Percentiles rank a stretch among this genome's conserved stretches.
Evolutionary conservation across 2,329 filamentous ascomycete genomes (phyloP).

Genomic region (Cladophialophora chaetospira): DNA sequence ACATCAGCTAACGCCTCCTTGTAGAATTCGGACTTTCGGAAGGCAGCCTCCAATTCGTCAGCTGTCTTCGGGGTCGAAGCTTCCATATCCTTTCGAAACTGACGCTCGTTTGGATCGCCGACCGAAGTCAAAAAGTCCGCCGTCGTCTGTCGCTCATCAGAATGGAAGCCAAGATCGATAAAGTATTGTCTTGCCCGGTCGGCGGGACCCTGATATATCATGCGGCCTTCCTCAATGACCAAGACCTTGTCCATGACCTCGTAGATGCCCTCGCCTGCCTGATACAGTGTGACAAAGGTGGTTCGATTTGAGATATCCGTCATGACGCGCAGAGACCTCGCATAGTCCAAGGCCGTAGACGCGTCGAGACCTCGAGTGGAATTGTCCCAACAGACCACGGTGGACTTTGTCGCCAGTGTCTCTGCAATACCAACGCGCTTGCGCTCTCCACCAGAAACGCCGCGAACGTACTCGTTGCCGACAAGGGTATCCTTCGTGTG

Average conservation of each 20-base stretch:
- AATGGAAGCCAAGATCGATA: constrained; percentile 64
- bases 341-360: constrained; percentile 76
- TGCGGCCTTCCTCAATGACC: constrained; percentile 71
- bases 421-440: constrained; percentile 81
- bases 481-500: constrained; percentile 75
- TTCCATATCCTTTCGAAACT: constrained; percentile 67
- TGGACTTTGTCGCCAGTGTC: constrained; percentile 71
- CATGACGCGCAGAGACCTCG: constrained; percentile 69
- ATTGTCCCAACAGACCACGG: constrained; percentile 79
- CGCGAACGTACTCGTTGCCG: constrained; percentile 71
- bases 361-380: constrained; percentile 78
- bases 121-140: constrained; percentile 77
- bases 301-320: constrained; percentile 74
- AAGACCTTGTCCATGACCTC: constrained; percentile 78
- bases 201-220: constrained; percentile 66
- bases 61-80: constrained; percentile 68
- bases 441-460: constrained; percentile 77
- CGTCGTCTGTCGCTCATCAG: constrained; percentile 66
- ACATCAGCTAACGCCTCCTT: constrained; percentile 64
- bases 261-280: constrained; percentile 70
- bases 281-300: constrained; percentile 71
- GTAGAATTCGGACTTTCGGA: constrained; percentile 64
- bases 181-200: constrained; percentile 67
- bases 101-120: constrained; percentile 71
- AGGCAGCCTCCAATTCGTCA: constrained; percentile 68